phyloP scores from a whole-genome alignment of 2,329 filamentous ascomycete genomes.

The Aspergillus pseudoviridinutans region DNA sequence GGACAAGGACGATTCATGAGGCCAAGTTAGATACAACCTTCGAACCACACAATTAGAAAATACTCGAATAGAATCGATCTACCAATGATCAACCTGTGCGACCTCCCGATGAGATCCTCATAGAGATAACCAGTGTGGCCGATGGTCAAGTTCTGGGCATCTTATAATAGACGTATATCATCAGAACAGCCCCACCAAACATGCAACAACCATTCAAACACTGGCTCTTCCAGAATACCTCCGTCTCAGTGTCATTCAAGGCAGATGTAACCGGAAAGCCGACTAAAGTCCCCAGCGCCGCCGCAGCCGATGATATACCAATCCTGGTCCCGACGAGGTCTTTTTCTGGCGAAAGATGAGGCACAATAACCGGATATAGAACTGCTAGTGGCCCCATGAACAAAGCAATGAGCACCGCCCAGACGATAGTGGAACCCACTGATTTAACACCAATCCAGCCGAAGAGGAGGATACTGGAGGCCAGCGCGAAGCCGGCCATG shows the following conservation, averaged over 20 bases:
- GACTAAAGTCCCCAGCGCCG: conserved; percentile 1
- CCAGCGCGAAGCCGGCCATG: not conserved
- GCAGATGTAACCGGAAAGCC: conserved; percentile 4
- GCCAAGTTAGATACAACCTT: no score
- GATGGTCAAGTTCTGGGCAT: not conserved
- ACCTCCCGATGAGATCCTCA: no score
- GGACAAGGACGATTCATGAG: no score
- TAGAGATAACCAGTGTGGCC: no score
- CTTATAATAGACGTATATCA: conserved; percentile 4
- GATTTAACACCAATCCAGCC: conserved; percentile 1
- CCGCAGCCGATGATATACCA: conserved; percentile 1
- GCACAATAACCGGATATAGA: conserved; percentile 1
- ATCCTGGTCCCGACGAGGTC: conserved; percentile 2
- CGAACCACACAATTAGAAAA: no score
- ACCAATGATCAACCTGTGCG: no score
- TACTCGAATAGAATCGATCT: no score
- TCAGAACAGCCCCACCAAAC: not conserved
- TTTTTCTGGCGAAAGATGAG: conserved; percentile 1
- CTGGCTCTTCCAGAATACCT: conserved; percentile 2
- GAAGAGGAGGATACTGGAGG: conserved; percentile 3
- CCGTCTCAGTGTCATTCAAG: conserved; percentile 1
- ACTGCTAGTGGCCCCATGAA: conserved; percentile 3
- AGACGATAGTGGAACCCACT: conserved; percentile 1
- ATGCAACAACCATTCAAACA: conserved; percentile 1
- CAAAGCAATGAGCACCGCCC: conserved; percentile 2